These are phyloP conservation scores for Leptosphaerulina australis DNA, from an alignment of 2,329 filamentous ascomycete species.

Conservation along the genomic window DNA sequence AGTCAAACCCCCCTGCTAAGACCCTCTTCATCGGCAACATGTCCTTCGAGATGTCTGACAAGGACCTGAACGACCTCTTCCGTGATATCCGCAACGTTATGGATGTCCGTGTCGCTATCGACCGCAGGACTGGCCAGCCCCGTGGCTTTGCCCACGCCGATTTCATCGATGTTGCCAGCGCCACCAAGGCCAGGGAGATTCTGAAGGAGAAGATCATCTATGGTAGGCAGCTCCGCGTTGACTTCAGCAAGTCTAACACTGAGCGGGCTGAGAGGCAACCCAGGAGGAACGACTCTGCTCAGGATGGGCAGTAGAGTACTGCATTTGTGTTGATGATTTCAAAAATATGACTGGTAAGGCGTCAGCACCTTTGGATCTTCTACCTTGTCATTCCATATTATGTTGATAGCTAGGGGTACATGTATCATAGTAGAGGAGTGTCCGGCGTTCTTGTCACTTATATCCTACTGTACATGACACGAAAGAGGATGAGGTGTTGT, in stretches of 20 bases:
- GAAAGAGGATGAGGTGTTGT: slow-evolving; percentile 8
- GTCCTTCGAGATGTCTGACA: slow-evolving; percentile 82
- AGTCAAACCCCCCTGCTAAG: slow-evolving; percentile 59
- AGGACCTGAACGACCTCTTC: slow-evolving; percentile 81
- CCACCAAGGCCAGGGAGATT: slow-evolving; percentile 63
- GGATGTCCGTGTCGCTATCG: slow-evolving; percentile 82
- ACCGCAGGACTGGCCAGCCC: slow-evolving; percentile 78
- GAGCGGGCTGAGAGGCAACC: slow-evolving; percentile 5
- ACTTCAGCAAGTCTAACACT: slow-evolving; percentile 59
- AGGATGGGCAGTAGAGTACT: slow-evolving; percentile 13
- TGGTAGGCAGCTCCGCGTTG: slow-evolving; percentile 68
- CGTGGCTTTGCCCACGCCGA: slow-evolving; percentile 86
- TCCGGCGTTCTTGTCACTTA: slow-evolving; percentile 36
- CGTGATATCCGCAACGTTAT: slow-evolving; percentile 69
- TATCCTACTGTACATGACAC: slow-evolving; percentile 29
- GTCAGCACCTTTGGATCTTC: slow-evolving; percentile 15
- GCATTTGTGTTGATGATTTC: slow-evolving; percentile 4
- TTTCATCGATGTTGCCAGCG: slow-evolving; percentile 71
- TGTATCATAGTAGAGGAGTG: slow-evolving; percentile 42
- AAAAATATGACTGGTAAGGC: slow-evolving; percentile 1
- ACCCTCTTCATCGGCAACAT: slow-evolving; percentile 86
- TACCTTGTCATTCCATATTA: slow-evolving; percentile 27
- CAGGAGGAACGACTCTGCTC: slow-evolving; percentile 23
- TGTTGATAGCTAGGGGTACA: slow-evolving; percentile 31
- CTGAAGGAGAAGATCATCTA: slow-evolving; percentile 66